phyloP scores from a whole-genome alignment of 2,329 filamentous ascomycete species.

The Teratosphaeriaceae sp. region DNA sequence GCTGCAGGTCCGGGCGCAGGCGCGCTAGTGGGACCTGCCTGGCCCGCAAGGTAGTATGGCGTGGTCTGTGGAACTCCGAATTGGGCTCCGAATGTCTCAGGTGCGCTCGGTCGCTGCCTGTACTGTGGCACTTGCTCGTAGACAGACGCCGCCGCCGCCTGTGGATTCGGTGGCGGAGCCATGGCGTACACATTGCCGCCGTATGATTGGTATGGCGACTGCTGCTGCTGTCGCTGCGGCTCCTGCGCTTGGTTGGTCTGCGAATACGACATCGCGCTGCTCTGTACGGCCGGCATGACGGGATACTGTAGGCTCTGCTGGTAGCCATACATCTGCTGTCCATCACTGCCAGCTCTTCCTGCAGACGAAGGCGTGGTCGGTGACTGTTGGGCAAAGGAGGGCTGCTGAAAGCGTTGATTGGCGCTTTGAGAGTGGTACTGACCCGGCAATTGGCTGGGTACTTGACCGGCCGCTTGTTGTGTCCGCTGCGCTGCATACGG shows the following conservation, averaged over 20 bases:
- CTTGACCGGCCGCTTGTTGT: conserved; percentile 22
- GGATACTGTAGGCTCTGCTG: conserved; percentile 50
- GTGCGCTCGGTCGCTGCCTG: conserved; percentile 64
- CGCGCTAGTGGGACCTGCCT: conserved; percentile 51
- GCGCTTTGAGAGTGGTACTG: conserved; percentile 40
- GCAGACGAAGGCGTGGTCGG: conserved; percentile 36
- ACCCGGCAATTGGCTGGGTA: conserved; percentile 31
- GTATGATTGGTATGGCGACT: conserved; percentile 52
- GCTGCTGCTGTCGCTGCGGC: conserved; percentile 47
- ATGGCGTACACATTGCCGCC: conserved; percentile 71
- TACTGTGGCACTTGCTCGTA: conserved; percentile 75
- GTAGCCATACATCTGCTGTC: conserved; percentile 42
- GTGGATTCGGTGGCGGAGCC: conserved; percentile 52
- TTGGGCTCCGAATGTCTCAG: conserved; percentile 66
- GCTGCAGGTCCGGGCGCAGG: conserved; percentile 52
- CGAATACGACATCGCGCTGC: conserved; percentile 50
- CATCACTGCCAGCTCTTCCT: conserved; percentile 30
- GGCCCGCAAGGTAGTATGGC: conserved; percentile 65
- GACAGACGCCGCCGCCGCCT: conserved; percentile 46
- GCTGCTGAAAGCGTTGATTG: conserved; percentile 43
- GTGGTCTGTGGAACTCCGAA: conserved; percentile 57
- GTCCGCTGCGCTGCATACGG: conserved; percentile 23
- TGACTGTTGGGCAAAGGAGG: conserved; percentile 38
- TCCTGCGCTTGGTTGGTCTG: conserved; percentile 40
- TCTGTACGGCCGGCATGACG: conserved; percentile 49